A percentile compares a stretch with the other conserved stretches of the same genome.
Evolutionary conservation across 768 basidiomycete species (phyloP).

Genomic region (Hortiboletus campestris): DNA sequence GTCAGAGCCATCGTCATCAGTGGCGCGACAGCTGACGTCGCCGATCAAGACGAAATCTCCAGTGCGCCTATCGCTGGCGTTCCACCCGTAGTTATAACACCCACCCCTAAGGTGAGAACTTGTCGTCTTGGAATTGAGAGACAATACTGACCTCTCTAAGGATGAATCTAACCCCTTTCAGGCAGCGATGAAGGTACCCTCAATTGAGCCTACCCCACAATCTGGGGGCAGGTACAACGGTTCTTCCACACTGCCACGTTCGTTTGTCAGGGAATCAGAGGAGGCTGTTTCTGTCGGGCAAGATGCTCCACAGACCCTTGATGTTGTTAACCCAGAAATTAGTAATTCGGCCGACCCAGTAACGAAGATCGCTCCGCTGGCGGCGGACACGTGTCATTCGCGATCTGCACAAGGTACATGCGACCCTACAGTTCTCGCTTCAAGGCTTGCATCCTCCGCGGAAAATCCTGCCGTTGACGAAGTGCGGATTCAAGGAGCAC

Average conservation of each 20-base stretch:
- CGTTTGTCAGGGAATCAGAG: constrained; percentile 2
- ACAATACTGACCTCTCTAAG: constrained; percentile 7
- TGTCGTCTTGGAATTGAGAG: background rate
- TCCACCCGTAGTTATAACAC: background rate
- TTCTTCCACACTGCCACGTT: background rate
- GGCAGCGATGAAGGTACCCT: constrained; percentile 6
- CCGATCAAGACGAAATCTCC: constrained; percentile 10
- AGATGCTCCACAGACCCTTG: background rate
- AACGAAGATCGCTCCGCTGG: background rate
- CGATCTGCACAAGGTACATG: background rate
- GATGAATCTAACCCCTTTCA: constrained; percentile 1
- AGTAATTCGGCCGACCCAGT: background rate
- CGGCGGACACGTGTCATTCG: background rate
- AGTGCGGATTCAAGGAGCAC: background rate
- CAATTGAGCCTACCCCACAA: constrained; percentile 16
- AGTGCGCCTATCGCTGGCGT: background rate
- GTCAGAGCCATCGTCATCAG: constrained; percentile 21
- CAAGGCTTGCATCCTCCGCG: background rate
- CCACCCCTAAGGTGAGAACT: constrained; percentile 13
- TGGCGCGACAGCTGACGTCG: constrained; percentile 20
- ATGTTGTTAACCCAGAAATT: background rate
- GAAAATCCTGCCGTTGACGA: background rate
- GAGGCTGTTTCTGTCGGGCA: constrained; percentile 7
- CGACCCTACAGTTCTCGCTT: background rate
- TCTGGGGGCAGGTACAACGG: constrained; percentile 1